These are phyloP conservation scores for Hanseniaspora vineae DNA, from an alignment of 805 yeast species.

Conservation along the genomic window DNA sequence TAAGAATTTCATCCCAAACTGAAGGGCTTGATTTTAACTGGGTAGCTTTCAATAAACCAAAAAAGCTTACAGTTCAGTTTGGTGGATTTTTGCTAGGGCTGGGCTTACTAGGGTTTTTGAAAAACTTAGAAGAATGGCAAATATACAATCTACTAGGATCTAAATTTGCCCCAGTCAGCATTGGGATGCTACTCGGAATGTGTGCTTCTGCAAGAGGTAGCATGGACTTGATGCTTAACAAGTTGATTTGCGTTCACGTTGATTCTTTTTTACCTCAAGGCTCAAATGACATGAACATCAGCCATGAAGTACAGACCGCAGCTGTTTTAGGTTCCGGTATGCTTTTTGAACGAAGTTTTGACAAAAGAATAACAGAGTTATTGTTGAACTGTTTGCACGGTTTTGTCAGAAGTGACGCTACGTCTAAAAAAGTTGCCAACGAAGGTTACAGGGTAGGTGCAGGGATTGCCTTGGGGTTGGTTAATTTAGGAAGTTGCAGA, in stretches of 20 bases:
- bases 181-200: conserved; percentile 83
- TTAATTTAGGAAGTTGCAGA: conserved; percentile 63
- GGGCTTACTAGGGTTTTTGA: conserved; percentile 84
- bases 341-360: conserved; percentile 63
- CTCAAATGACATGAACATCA: conserved; percentile 78
- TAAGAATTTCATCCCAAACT: conserved; percentile 56
- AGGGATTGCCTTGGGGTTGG: conserved; percentile 77
- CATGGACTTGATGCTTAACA: conserved; percentile 77
- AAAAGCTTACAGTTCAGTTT: conserved; percentile 60
- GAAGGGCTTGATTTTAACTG: conserved; percentile 52
- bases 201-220: conserved; percentile 77
- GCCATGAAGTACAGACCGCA: conserved; percentile 75
- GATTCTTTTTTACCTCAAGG: conserved; percentile 86
- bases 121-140: conserved; percentile 86
- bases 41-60: conserved; percentile 80
- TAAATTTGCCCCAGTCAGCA: conserved; percentile 70
- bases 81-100: conserved; percentile 91
- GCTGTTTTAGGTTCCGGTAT: conserved; percentile 86
- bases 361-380: conserved; percentile 75
- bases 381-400: conserved; percentile 52
- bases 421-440: conserved; percentile 43
- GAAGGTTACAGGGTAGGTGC: conserved; percentile 82
- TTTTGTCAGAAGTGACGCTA: conserved; percentile 33
- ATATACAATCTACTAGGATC: conserved; percentile 87
- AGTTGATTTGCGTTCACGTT: conserved; percentile 85